A percentile compares a stretch with the other conserved stretches of the same genome.
These are phyloP conservation scores for Hibiscus mutabilis DNA, from an alignment of 345 rosid species.

Conservation along the genomic window DNA sequence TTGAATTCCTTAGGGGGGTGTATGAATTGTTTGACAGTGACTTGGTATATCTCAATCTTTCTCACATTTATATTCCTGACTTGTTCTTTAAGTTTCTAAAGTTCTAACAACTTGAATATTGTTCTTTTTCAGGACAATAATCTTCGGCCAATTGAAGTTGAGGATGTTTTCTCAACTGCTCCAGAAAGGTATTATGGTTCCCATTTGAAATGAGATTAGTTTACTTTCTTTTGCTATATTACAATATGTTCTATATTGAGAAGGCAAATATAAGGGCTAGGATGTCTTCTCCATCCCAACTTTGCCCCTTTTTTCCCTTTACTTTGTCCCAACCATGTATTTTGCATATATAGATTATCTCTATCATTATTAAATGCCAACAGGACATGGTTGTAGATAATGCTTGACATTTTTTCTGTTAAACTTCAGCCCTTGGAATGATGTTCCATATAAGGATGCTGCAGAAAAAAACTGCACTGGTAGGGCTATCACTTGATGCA, in stretches of 20 bases:
- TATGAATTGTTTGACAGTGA: constrained; percentile 71
- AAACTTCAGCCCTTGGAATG: constrained; percentile 76
- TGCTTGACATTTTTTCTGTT: constrained; percentile 8
- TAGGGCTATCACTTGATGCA: constrained; percentile 60
- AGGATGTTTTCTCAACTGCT: constrained; percentile 90
- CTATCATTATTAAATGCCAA: background rate
- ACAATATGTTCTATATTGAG: background rate
- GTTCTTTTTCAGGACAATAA: constrained; percentile 61
- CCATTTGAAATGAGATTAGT: background rate
- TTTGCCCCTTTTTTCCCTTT: background rate
- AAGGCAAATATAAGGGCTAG: background rate
- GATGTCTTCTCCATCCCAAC: background rate
- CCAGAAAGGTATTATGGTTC: constrained; percentile 62
- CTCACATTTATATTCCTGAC: background rate
- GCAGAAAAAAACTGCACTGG: constrained; percentile 55
- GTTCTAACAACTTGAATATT: constrained; percentile 15
- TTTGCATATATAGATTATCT: background rate
- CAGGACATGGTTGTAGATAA: background rate
- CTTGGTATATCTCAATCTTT: constrained; percentile 32
- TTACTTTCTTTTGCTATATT: background rate
- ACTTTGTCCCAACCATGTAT: background rate
- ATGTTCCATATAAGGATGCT: constrained; percentile 66
- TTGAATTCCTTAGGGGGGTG: constrained; percentile 62
- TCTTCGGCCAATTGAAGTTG: constrained; percentile 68
- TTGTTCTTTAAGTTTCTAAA: constrained; percentile 1